Evolutionary conservation across 805 yeast species (phyloP).

Genomic region (Ogataea angusta): DNA sequence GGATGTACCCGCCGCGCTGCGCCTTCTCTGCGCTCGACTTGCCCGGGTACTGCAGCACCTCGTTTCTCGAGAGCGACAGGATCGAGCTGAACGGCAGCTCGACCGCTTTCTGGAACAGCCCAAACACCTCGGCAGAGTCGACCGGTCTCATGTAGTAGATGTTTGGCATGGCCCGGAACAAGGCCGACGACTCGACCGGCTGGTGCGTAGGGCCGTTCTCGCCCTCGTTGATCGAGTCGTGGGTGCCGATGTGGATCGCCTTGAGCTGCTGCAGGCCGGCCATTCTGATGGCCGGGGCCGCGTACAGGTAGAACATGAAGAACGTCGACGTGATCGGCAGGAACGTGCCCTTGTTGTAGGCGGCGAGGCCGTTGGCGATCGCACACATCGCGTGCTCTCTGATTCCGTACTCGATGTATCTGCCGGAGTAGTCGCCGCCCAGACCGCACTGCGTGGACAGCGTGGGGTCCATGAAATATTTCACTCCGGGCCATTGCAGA

Average conservation of each 20-base stretch:
- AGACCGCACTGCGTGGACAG: conserved; percentile 46
- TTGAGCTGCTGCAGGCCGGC: conserved; percentile 81
- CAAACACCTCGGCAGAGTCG: conserved; percentile 85
- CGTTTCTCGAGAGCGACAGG: conserved; percentile 79
- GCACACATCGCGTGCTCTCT: conserved; percentile 99
- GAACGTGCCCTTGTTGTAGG: conserved; percentile 91
- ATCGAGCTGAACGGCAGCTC: conserved; percentile 58
- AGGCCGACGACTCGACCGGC: conserved; percentile 76
- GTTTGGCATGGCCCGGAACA: conserved; percentile 77
- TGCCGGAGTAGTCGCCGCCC: conserved; percentile 79
- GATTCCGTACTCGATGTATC: conserved; percentile 96
- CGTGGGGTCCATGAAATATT: conserved; percentile 88
- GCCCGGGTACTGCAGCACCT: conserved; percentile 90
- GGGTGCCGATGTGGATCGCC: conserved; percentile 83
- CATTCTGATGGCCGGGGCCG: conserved; percentile 84
- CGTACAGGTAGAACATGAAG: conserved; percentile 87
- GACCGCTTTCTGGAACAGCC: conserved; percentile 69
- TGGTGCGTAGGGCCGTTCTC: conserved; percentile 94
- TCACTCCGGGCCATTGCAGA: conserved; percentile 80
- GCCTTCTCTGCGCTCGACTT: conserved; percentile 85
- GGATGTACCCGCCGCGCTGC: conserved; percentile 88
- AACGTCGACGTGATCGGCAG: conserved; percentile 44
- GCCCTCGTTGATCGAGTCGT: conserved; percentile 87
- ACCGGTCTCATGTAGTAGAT: conserved; percentile 88
- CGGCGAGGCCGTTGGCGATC: conserved; percentile 93